Evolutionary conservation across 495 filamentous ascomycete species (phyloP), one percentile per base, ranked within the genome.

Genomic region (Entonaema liquescens): DNA sequence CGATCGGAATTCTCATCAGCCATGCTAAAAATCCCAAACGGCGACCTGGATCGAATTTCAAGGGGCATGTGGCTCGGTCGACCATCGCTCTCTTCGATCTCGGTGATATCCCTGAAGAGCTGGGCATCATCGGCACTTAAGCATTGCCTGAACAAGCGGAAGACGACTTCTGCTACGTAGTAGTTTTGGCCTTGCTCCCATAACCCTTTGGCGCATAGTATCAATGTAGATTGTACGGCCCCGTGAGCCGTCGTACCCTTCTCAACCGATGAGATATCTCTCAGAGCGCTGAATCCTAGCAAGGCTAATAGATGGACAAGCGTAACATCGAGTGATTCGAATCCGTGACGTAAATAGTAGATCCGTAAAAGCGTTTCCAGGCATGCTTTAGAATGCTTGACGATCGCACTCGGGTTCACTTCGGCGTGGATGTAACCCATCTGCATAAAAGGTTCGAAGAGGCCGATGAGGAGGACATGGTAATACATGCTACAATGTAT

Each of bases 261-360:
- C 25, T 72, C 60, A 36, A 28, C 59, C 5, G 6, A 33, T 12
- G 65, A 40, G 4, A 36, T 33, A 6, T 68, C 70, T 58, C 26
- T 59, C 1, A 72, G 60, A 5, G 60, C 65, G 26, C 65, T 68
- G 25, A 72, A 72, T 8, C 64, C 70, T 15, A 72, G 40, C 47
- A 72, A 35, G 3, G 67, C 59, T 1, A 72, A 31, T 23, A 65
- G 38, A 6, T 64, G 70, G 0, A 68, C 65, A 2, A 72, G 70
- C 8, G 59, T 57, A 12, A 12, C 19, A 62, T 81, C 78, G 1
- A 72, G 19, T 6, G 57, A 70, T 44, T 80, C 76, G 67, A 81
- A 82, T 0, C 80, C 78, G 47, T 81, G 80, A 6, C 79, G 78
- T 13, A 79, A 72, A 59, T 82, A 82, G 56, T 82, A 81, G 6